These are phyloP conservation scores for Sporothrix variecibatus DNA, from an alignment of 2,329 filamentous ascomycete genomes.

Conservation along the genomic window DNA sequence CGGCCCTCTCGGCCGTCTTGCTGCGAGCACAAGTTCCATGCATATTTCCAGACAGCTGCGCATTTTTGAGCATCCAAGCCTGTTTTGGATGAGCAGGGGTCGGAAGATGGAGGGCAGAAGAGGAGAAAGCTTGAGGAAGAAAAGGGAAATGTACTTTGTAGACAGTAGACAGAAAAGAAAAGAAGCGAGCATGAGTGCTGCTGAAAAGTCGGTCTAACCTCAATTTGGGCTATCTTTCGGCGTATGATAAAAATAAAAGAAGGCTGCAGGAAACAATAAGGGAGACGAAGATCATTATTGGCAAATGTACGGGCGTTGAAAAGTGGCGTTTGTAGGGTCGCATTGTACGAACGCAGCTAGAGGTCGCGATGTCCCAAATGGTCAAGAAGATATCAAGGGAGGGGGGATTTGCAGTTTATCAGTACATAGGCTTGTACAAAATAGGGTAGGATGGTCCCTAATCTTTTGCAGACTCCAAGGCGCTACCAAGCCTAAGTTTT, in stretches of 20 bases:
- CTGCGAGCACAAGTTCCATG: slow-evolving; percentile 23
- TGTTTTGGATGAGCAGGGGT: slow-evolving; percentile 9
- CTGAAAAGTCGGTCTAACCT: slow-evolving; percentile 7
- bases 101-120: not conserved
- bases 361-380: not conserved
- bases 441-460: not conserved
- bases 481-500: not conserved
- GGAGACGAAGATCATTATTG: not conserved
- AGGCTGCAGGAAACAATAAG: not conserved
- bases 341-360: not conserved
- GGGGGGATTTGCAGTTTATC: not conserved
- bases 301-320: not conserved
- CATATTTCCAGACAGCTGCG: slow-evolving; percentile 12
- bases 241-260: not conserved
- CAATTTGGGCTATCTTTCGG: not conserved
- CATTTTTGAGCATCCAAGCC: not conserved
- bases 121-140: not conserved
- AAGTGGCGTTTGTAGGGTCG: slow-evolving; percentile 15
- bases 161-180: not conserved
- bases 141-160: not conserved
- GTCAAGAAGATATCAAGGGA: not conserved
- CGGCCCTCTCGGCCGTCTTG: slow-evolving; percentile 5
- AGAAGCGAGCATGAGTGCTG: not conserved
- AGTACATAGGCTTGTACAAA: not conserved
- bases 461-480: not conserved